Conservation (phyloP, 495 filamentous ascomycete species). For the Penicillium chermesinum region DNA sequence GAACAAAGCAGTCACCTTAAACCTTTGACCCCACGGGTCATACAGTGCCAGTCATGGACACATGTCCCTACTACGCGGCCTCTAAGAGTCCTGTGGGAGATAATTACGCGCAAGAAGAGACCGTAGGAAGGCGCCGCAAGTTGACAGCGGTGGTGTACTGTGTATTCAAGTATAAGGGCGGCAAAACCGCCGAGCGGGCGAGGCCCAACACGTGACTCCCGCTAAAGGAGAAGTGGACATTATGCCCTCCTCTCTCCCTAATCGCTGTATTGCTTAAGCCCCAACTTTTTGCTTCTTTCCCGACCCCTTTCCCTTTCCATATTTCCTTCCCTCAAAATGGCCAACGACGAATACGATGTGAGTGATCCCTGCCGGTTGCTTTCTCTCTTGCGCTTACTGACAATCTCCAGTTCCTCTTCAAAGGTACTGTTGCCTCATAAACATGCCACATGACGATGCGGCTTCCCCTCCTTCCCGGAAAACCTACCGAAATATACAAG, state of each 20-base stretch:
- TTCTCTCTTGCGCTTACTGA: conserved; percentile 11
- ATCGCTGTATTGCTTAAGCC: conserved; percentile 17
- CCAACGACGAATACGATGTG: conserved; percentile 99
- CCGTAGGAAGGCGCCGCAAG: too few relatives aligned
- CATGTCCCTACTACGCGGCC: too few relatives aligned
- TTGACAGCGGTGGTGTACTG: too few relatives aligned
- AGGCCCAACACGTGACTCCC: neutral
- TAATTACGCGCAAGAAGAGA: too few relatives aligned
- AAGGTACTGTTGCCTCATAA: conserved; percentile 61
- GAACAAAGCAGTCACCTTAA: too few relatives aligned
- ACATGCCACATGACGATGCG: conserved; percentile 13
- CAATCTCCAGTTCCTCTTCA: conserved; percentile 86
- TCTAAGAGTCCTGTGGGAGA: too few relatives aligned
- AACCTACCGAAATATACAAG: neutral
- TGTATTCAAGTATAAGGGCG: too few relatives aligned
- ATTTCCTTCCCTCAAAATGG: conserved; percentile 55
- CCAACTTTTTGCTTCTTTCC: conserved; percentile 14
- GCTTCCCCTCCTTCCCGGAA: neutral
- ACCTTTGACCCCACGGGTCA: too few relatives aligned
- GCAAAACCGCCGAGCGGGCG: conserved; percentile 23
- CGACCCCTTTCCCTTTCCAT: conserved; percentile 13
- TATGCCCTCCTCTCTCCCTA: conserved; percentile 30
- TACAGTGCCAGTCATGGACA: too few relatives aligned
- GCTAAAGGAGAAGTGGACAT: neutral
- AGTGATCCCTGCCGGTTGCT: conserved; percentile 34